Base-by-base conservation (phyloP, 2,329 filamentous ascomycete species). In the Fusarium brevicatenulatum region DNA sequence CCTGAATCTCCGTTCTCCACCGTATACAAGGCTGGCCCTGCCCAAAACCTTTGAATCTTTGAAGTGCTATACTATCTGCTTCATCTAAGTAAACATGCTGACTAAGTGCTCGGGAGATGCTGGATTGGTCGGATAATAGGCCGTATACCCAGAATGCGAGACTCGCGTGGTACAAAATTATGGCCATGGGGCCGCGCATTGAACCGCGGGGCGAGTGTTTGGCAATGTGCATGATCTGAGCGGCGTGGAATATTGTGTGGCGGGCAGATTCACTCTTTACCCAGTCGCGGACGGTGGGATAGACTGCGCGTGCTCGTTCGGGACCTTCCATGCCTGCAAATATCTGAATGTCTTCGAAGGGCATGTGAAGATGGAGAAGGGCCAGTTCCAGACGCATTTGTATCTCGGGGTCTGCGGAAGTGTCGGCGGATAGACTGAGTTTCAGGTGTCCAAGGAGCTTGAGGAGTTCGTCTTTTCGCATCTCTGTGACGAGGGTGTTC, bases 261-360 rank as follows among this genome's bases (percentile, higher is more conserved):
- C 83, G 78, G 1, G 82, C 80, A 18, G 81, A 76, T 23, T 80
- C 75, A 19, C 78, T 80, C 12, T 78, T 76, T 7, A 80, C 81
- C 82, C 83, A 85, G 36, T 81, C 78, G 1, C 80, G 72, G 1
- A 83, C 77, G 3, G 76, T 77, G 16, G 81, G 76, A 32, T 80
- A 81, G 0, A 81, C 79, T 12, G 76, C 72, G 1, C 80, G 78
- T 6, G 83, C 82, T 54, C 82, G 82, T 28, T 83, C 79, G 16
- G 81, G 79, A 9, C 83, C 83, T 25, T 83, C 80, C 52, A 84
- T 84, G 7, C 83, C 83, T 1, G 83, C 83, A 28, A 85, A 83
- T 3, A 83, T 77, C 16, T 85, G 83, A 0, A 85, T 77, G 9
- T 83, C 81, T 34, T 85, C 84, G 1, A 85, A 78, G 0, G 84